These are phyloP conservation scores for Entrophospora sp. DNA, from an alignment of 192 early-diverging fungal genomes.

Conservation along the genomic window DNA sequence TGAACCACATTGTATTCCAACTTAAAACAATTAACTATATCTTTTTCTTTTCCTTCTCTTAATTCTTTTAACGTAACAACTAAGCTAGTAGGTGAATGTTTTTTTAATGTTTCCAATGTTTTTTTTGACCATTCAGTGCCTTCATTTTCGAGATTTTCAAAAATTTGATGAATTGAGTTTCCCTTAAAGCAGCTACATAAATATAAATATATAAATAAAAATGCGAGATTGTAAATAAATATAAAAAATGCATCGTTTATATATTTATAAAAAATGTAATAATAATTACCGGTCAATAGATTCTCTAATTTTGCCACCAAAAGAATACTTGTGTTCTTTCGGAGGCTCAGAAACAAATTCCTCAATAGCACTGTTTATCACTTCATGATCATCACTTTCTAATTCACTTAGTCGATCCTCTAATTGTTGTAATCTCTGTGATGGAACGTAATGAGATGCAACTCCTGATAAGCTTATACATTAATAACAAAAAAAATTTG, in stretches of 20 bases:
- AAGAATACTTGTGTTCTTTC: slow-evolving; percentile 28
- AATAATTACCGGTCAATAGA: slow-evolving; percentile 58
- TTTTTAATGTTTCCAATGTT: slow-evolving; percentile 53
- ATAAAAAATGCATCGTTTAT: too few relatives aligned
- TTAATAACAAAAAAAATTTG: neutral
- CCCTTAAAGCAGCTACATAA: slow-evolving; percentile 64
- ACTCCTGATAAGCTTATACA: slow-evolving; percentile 69
- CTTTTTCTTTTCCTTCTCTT: slow-evolving; percentile 53
- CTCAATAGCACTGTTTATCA: slow-evolving; percentile 81
- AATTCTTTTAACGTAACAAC: slow-evolving; percentile 71
- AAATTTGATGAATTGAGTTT: slow-evolving; percentile 76
- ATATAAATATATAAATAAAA: neutral
- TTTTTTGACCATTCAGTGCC: slow-evolving; percentile 54
- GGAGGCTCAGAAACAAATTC: slow-evolving; percentile 72
- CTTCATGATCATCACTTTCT: slow-evolving; percentile 63
- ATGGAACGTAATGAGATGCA: slow-evolving; percentile 94
- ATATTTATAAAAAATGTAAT: too few relatives aligned
- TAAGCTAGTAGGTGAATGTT: slow-evolving; percentile 78
- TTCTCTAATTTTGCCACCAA: slow-evolving; percentile 38
- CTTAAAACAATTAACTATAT: slow-evolving; percentile 72
- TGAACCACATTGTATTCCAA: slow-evolving; percentile 81
- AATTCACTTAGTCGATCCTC: slow-evolving; percentile 75
- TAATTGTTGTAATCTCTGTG: slow-evolving; percentile 68
- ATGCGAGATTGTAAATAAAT: neutral
- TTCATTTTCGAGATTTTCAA: slow-evolving; percentile 74